A percentile compares a stretch with the other conserved stretches of the same genome.
These are phyloP conservation scores for Corynespora cassiicola DNA, from an alignment of 2,329 filamentous ascomycete genomes.

Conservation along the genomic window DNA sequence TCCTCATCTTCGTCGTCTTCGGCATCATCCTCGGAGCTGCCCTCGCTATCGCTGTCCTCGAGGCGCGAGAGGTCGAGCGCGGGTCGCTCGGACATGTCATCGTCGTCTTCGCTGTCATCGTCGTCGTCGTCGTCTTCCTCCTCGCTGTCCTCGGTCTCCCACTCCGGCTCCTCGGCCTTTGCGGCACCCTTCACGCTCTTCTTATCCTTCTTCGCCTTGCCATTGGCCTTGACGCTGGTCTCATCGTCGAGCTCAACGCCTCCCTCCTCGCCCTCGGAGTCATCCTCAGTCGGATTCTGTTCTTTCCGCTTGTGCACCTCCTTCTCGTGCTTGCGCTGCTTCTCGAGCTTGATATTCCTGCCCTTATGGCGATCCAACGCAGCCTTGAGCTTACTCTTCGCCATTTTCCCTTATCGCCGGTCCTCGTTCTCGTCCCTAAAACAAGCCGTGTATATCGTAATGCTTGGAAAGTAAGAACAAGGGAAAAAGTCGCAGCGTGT, in stretches of 20 bases:
- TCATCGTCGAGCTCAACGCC: conserved; percentile 38
- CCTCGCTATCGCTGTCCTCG: conserved; percentile 43
- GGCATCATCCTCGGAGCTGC: conserved; percentile 48
- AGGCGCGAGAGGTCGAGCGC: conserved; percentile 35
- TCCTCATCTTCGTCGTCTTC: conserved; percentile 64
- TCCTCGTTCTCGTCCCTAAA: background rate
- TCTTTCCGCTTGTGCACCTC: conserved; percentile 58
- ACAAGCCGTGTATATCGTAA: no score
- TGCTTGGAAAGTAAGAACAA: no score
- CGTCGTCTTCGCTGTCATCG: conserved; percentile 34
- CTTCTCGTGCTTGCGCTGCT: conserved; percentile 73
- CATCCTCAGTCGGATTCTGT: conserved; percentile 27
- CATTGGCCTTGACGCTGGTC: conserved; percentile 31
- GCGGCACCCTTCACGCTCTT: conserved; percentile 37
- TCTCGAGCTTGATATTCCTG: conserved; percentile 75
- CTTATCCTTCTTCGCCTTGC: conserved; percentile 37
- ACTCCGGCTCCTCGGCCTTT: conserved; percentile 32
- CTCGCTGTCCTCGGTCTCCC: conserved; percentile 48
- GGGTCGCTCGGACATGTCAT: conserved; percentile 25
- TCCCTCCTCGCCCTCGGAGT: conserved; percentile 30
- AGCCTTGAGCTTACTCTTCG: conserved; percentile 61
- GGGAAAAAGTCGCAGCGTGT: no score
- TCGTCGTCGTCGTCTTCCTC: conserved; percentile 47
- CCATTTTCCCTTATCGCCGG: no score
- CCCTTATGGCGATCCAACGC: conserved; percentile 66